Evolutionary conservation across 2,329 filamentous ascomycete species (phyloP).

Genomic region (Cytospora piceicola): DNA sequence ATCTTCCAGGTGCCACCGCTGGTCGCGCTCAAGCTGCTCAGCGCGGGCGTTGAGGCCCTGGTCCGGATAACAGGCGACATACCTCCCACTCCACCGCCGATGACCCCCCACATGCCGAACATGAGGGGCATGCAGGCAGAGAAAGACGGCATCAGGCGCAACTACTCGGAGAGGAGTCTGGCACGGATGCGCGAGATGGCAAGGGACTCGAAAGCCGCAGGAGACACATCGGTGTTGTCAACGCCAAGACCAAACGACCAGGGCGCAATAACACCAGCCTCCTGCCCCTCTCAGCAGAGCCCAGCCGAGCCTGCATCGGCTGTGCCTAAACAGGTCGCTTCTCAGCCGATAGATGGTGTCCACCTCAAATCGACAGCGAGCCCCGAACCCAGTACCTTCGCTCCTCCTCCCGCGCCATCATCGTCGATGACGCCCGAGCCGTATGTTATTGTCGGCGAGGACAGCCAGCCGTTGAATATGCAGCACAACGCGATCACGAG

Average conservation of each 20-base stretch:
- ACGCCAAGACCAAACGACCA: slow-evolving; percentile 15
- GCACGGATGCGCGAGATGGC: slow-evolving; percentile 46
- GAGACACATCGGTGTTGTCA: slow-evolving; percentile 24
- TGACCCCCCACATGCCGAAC: slow-evolving; percentile 64
- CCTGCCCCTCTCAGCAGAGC: slow-evolving; percentile 21
- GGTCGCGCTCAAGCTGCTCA: slow-evolving; percentile 79
- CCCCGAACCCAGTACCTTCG: slow-evolving; percentile 28
- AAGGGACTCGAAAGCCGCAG: slow-evolving; percentile 36
- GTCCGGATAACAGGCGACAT: slow-evolving; percentile 77
- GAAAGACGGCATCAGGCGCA: slow-evolving; percentile 63
- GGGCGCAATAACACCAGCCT: slow-evolving; percentile 9
- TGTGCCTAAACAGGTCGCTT: slow-evolving; percentile 24
- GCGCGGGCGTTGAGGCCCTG: slow-evolving; percentile 70
- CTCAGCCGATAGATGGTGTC: slow-evolving; percentile 57
- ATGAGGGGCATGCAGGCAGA: slow-evolving; percentile 67
- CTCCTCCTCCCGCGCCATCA: slow-evolving; percentile 36
- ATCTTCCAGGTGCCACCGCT: slow-evolving; percentile 74
- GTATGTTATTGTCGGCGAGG: slow-evolving; percentile 66
- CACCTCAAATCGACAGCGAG: slow-evolving; percentile 47
- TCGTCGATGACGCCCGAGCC: slow-evolving; percentile 47
- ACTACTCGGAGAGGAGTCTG: slow-evolving; percentile 60
- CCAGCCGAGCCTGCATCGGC: slow-evolving; percentile 9
- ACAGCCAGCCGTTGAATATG: slow-evolving; percentile 72
- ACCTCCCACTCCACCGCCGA: slow-evolving; percentile 75
- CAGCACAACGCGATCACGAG: slow-evolving; percentile 86